A percentile compares a stretch with the other conserved stretches of the same genome.
These are phyloP conservation scores for Juglanconis sp. DNA, from an alignment of 2,329 filamentous ascomycete genomes.

Conservation along the genomic window DNA sequence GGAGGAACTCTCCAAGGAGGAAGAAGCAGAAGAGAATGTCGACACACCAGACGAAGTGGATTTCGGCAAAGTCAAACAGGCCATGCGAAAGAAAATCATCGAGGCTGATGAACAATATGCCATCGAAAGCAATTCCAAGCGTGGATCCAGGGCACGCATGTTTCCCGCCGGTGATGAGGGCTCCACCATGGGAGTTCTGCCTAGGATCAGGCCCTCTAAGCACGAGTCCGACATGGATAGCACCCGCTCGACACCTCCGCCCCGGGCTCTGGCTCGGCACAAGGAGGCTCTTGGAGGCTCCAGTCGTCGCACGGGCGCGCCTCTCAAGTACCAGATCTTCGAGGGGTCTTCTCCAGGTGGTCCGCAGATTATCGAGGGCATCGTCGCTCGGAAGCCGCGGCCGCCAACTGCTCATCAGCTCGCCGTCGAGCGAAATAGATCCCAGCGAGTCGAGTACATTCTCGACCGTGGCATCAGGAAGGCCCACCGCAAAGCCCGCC, in stretches of 20 bases:
- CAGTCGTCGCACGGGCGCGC: conserved; percentile 41
- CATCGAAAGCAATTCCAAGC: conserved; percentile 58
- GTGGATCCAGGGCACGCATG: conserved; percentile 38
- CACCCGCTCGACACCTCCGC: conserved; percentile 50
- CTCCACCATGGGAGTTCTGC: conserved; percentile 54
- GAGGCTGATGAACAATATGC: conserved; percentile 71
- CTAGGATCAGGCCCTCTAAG: conserved; percentile 60
- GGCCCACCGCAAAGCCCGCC: conserved; percentile 62
- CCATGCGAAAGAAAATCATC: conserved; percentile 70
- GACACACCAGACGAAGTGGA: conserved; percentile 67
- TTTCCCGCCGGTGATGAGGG: conserved; percentile 43
- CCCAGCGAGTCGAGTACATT: conserved; percentile 77
- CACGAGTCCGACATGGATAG: conserved; percentile 56
- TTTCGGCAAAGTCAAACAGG: conserved; percentile 71
- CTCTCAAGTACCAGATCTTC: conserved; percentile 57
- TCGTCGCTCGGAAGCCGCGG: conserved; percentile 61
- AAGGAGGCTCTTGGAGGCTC: conserved; percentile 33
- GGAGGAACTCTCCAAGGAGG: conserved; percentile 60
- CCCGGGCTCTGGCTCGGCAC: conserved; percentile 35
- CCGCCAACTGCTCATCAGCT: conserved; percentile 80
- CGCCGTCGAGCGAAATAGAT: conserved; percentile 75
- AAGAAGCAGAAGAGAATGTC: conserved; percentile 68
- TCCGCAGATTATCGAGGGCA: conserved; percentile 50
- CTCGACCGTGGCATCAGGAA: conserved; percentile 70
- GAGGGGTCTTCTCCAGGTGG: conserved; percentile 60